A percentile compares a stretch with the other conserved stretches of the same genome.
Evolutionary conservation across 2,329 filamentous ascomycete species (phyloP).

Genomic region (Alternaria sp.): DNA sequence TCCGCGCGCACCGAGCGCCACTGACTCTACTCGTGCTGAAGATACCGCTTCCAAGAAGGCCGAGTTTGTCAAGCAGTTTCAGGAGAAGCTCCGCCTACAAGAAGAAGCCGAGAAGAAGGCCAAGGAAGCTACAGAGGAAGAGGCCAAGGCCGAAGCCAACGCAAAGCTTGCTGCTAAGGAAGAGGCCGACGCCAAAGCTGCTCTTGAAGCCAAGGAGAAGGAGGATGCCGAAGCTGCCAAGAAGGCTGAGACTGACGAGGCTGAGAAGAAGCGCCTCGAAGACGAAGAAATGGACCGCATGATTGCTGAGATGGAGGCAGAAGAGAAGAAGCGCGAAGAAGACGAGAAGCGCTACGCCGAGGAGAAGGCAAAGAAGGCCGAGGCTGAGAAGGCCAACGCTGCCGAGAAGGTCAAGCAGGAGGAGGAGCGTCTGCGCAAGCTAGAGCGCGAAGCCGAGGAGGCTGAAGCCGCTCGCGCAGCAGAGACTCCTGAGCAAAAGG

Average conservation of each 20-base stretch:
- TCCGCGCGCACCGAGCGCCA: constrained; percentile 72
- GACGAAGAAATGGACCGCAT: constrained; percentile 62
- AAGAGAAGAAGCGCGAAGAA: constrained; percentile 61
- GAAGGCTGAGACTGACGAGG: constrained; percentile 50
- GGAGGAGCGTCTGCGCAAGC: constrained; percentile 59
- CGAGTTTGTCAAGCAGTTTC: constrained; percentile 73
- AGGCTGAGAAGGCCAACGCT: constrained; percentile 64
- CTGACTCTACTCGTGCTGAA: constrained; percentile 68
- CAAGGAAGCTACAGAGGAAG: constrained; percentile 49
- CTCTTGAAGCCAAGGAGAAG: constrained; percentile 38
- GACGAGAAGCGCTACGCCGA: constrained; percentile 74
- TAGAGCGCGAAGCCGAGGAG: constrained; percentile 57
- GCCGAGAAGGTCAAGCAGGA: constrained; percentile 53
- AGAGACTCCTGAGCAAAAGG: constrained; percentile 51
- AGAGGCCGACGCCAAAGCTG: constrained; percentile 46
- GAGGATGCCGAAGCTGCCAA: constrained; percentile 44
- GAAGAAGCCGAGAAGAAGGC: constrained; percentile 66
- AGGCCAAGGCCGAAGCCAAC: constrained; percentile 52
- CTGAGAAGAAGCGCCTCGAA: constrained; percentile 45
- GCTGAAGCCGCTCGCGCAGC: constrained; percentile 53
- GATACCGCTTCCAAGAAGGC: constrained; percentile 67
- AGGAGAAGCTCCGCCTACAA: constrained; percentile 55
- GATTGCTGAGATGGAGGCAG: constrained; percentile 66
- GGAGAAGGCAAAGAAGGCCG: constrained; percentile 68
- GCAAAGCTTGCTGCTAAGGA: constrained; percentile 61